Conservation (phyloP, 768 basidiomycete species). For the Holtermannia corniformis region DNA sequence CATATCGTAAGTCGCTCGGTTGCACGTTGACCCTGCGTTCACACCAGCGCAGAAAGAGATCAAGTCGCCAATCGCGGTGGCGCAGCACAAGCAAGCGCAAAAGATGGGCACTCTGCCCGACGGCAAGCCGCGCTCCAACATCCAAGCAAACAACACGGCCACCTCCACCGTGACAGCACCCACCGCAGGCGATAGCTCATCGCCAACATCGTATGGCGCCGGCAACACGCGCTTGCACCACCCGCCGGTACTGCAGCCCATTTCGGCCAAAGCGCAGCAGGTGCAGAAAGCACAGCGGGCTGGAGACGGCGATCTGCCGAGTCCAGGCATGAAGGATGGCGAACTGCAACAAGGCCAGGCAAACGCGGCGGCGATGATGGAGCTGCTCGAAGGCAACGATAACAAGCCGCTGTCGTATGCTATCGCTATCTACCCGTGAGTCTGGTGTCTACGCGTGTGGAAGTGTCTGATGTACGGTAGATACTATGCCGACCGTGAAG, state of each 20-base stretch:
- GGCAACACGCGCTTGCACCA: slow-evolving; percentile 37
- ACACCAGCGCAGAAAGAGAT: slow-evolving; percentile 53
- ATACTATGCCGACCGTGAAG: slow-evolving; percentile 95
- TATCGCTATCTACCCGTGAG: slow-evolving; percentile 82
- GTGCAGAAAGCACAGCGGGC: slow-evolving; percentile 20
- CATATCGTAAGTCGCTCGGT: slow-evolving; percentile 33
- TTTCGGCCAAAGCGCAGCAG: slow-evolving; percentile 20
- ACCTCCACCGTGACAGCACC: slow-evolving; percentile 19
- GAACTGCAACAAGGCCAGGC: slow-evolving; percentile 15
- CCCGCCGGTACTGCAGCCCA: slow-evolving; percentile 38
- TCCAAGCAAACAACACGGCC: slow-evolving; percentile 22
- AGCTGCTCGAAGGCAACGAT: slow-evolving; percentile 42
- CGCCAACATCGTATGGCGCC: slow-evolving; percentile 5
- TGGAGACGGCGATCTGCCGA: slow-evolving; percentile 36
- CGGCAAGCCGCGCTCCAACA: slow-evolving; percentile 18
- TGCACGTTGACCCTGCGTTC: not conserved
- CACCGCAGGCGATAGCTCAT: slow-evolving; percentile 13
- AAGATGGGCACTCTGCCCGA: slow-evolving; percentile 43
- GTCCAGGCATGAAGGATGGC: slow-evolving; percentile 27
- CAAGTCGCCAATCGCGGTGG: slow-evolving; percentile 90
- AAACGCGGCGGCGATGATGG: slow-evolving; percentile 16
- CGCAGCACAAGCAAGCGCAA: slow-evolving; percentile 87
- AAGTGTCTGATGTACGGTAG: slow-evolving; percentile 5
- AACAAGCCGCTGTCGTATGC: slow-evolving; percentile 65
- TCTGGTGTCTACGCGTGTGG: not conserved